Evolutionary conservation across 768 basidiomycete species (phyloP), one percentile per base, ranked within the genome.

Genomic region (Melanogaster broomeanus): DNA sequence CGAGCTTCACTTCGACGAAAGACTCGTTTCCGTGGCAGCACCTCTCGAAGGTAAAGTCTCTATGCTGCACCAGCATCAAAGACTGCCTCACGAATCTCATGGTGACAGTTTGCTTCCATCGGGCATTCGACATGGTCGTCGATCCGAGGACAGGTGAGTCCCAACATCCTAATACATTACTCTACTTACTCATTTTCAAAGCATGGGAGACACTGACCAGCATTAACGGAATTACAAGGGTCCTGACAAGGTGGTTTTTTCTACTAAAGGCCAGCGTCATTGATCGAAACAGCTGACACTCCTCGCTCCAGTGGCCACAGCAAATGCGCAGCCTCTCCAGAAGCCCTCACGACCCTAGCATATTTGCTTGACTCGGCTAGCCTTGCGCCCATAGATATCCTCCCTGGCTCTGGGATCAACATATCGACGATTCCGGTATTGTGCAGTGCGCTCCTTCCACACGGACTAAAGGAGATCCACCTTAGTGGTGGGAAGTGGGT

Each of bases 321-420:
- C 27, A 67, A 55, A 42, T 70, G 72, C 7, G 82, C 74, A 4
- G 61, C 49, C 25, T 60, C 59, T 27, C 64, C 64, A 5, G 68
- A 74, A 35, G 78, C 76, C 19, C 62, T 84, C 22, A 45, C 72
- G 22, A 64, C 63, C 1, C 58, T 84, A n/a, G 57, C 72, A 48
- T 61, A 67, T 37, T 65, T 84, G 27, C 73, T 77, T 52, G 53
- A 66, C 31, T 50, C 63, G 16, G 70, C 51, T 8, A 42, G 24
- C 15, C 24, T 3, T 19, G 28, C 49, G 15, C 50, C 65, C 1
- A 46, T 67, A 6, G 48, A 25, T 9, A 78, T 93, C 43, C 78
- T 92, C 55, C 85, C 88, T 3, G 90, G 90, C 4, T 87, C 88
- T 11, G 90, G 90, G 1, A 82, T 93, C 48, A 89, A 86, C 57